Percentiles rank a stretch among this genome's conserved stretches.
Conservation (phyloP, 2,329 filamentous ascomycete genomes). For the Akanthomyces uredinophilus region DNA sequence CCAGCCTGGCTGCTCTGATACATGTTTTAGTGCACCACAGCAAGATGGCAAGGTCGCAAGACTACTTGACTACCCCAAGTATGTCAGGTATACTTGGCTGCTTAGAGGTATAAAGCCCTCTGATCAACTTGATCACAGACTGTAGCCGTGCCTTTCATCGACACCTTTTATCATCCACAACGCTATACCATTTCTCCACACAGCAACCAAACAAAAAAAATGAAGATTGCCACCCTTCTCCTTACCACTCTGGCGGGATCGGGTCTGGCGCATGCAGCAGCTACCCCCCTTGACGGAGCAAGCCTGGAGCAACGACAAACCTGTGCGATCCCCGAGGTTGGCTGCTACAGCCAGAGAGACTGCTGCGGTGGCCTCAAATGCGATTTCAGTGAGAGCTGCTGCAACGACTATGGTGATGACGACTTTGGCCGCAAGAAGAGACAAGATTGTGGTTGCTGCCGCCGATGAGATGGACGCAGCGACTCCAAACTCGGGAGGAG, state of each 20-base stretch:
- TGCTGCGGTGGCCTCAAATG: conserved; percentile 12
- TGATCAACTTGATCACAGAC: no score
- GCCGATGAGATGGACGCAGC: not conserved
- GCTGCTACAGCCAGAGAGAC: conserved; percentile 2
- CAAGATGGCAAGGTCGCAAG: no score
- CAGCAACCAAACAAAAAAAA: not conserved
- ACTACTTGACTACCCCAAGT: no score
- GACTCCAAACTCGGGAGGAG: not conserved
- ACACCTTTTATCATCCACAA: not conserved
- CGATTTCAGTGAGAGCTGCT: not conserved
- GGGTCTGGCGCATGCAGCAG: not conserved
- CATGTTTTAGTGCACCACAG: not conserved
- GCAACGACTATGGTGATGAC: conserved; percentile 6
- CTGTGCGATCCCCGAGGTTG: not conserved
- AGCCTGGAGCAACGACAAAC: not conserved
- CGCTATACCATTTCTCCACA: not conserved
- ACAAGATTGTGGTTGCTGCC: conserved; percentile 12
- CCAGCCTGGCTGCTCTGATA: not conserved
- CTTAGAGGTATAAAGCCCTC: not conserved
- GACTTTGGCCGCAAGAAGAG: not conserved
- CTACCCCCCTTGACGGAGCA: not conserved
- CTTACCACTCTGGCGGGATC: not conserved
- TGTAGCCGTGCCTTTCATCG: not conserved
- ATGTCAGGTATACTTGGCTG: no score
- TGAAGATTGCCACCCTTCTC: not conserved